Conservation (phyloP, 148 eudicot species). For the Chenopodium suecicum region DNA sequence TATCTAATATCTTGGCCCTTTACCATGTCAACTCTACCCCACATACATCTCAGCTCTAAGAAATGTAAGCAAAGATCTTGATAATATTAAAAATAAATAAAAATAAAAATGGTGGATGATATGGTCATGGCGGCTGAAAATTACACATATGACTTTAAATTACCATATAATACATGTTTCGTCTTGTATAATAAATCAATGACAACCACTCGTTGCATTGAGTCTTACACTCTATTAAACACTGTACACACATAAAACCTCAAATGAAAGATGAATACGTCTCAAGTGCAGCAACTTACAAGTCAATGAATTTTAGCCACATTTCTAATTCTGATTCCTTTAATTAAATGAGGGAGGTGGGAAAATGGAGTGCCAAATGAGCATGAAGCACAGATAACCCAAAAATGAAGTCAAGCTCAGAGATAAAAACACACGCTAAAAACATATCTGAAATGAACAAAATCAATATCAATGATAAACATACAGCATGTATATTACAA, state of each 20-base stretch:
- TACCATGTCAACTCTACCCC: slow-evolving; percentile 17
- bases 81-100: not conserved
- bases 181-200: not conserved
- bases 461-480: too few species aligned
- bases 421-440: not conserved
- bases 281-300: not conserved
- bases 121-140: not conserved
- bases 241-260: not conserved
- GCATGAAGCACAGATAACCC: not conserved
- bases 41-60: not conserved
- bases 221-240: slow-evolving; percentile 9
- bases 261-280: not conserved
- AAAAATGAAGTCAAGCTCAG: not conserved
- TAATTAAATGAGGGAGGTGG: not conserved
- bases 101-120: not conserved
- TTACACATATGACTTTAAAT: not conserved
- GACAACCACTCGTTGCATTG: not conserved
- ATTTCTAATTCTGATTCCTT: not conserved
- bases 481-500: too few species aligned
- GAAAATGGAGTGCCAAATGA: not conserved
- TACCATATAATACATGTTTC: not conserved
- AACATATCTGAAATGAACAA: too few species aligned
- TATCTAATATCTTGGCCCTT: slow-evolving; percentile 6
- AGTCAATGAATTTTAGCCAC: not conserved
- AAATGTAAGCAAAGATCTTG: not conserved